These are phyloP conservation scores for Raddia guianensis DNA, from an alignment of 176 grass and related monocot species.

Conservation along the genomic window DNA sequence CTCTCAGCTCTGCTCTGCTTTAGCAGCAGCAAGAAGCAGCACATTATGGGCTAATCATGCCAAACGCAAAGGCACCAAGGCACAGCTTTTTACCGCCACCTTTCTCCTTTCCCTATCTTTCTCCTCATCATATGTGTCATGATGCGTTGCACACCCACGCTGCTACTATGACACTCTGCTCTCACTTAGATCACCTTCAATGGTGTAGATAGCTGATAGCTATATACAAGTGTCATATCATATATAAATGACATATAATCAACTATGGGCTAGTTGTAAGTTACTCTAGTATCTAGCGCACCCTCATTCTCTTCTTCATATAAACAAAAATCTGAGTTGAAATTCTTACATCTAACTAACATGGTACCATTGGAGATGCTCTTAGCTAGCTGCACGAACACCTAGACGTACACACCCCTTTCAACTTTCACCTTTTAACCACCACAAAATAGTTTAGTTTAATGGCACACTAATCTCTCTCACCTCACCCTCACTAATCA, in stretches of 20 bases:
- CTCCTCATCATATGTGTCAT: slow-evolving; percentile 75
- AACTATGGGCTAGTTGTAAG: no score
- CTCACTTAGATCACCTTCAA: no score
- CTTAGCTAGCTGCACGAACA: slow-evolving; percentile 32
- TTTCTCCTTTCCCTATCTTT: slow-evolving; percentile 41
- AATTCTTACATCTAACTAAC: no score
- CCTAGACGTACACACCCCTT: slow-evolving; percentile 25
- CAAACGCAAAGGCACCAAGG: slow-evolving; percentile 80
- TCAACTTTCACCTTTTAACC: slow-evolving; percentile 60
- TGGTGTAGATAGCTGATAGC: no score
- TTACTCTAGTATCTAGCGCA: no score
- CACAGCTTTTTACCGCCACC: slow-evolving; percentile 63
- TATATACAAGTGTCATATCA: no score
- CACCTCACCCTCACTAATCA: neutral
- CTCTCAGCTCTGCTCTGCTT: no score
- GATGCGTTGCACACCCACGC: slow-evolving; percentile 39
- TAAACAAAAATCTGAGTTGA: no score
- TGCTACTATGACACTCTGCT: neutral
- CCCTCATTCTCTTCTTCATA: no score
- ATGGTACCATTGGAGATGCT: no score
- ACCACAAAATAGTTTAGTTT: neutral
- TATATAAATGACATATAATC: no score
- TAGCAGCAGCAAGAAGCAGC: slow-evolving; percentile 17
- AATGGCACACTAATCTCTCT: neutral
- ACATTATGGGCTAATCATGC: slow-evolving; percentile 93